Evolutionary conservation across 305 asterid genomes (phyloP), one percentile per base, ranked within the genome.

Genomic region (Fraxinus dipetala): DNA sequence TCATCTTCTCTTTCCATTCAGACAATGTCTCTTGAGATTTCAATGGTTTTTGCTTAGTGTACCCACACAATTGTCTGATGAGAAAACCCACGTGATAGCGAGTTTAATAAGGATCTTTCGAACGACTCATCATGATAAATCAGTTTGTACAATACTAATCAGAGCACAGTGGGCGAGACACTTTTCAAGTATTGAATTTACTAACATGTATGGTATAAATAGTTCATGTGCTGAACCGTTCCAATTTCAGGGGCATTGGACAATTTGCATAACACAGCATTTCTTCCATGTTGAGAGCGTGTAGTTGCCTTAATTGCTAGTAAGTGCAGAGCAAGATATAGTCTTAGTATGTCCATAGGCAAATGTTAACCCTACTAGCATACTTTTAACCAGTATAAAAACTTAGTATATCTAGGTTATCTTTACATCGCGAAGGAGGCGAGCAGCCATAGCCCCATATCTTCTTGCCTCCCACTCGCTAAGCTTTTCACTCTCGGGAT

Each of bases 371-470:
- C 65, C 9, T 54, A 54, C 24, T n/a, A 13, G 20, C 36, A 67
- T 13, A 67, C 2, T 11, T 67, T 10, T 24, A 9, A 28, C 3
- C 6, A 1, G 35, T 67, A 69, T 13, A 10, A 69, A 14, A 69
- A 75, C 80, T 85, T 79, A 26, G 1, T 6, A 73, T 32, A 56
- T 77, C 89, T 89, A 90, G 13, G 94, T 84, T 85, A 92, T 90
- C 91, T 93, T 91, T 72, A 93, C 91, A 81, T 95, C 96, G 13
- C 90, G 89, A 87, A 95, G 97, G 83, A 95, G 96, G 26, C 94
- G 91, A 85, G 99, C 99, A 85, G 99, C 99, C 97, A 93, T 90
- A 11, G 97, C 97, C 74, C 99, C 98, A 72, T 78, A 89, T 84
- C 99, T 87, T 85, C 99, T 91, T 56, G 89, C 84, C 89, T 95